These are phyloP conservation scores for Breynia disticha DNA, from an alignment of 441 rosid species.

Conservation along the genomic window DNA sequence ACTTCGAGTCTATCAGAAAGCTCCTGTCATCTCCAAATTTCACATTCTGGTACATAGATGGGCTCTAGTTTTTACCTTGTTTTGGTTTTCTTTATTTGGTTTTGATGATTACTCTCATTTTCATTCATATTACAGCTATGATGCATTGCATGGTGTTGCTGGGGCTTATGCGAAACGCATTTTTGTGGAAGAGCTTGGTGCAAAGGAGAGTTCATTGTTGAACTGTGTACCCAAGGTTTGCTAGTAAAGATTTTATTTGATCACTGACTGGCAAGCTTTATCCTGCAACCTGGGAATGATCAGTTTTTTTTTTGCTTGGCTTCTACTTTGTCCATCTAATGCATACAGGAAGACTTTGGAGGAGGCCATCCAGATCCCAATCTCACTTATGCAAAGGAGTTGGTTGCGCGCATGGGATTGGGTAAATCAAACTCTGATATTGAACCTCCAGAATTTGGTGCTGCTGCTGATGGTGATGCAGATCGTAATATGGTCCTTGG, in stretches of 20 bases:
- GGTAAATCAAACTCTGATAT: constrained; percentile 49
- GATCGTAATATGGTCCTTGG: constrained; percentile 99
- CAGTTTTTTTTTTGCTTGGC: neutral
- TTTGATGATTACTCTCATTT: neutral
- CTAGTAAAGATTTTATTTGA: constrained; percentile 9
- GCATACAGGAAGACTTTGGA: constrained; percentile 89
- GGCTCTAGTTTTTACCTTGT: neutral
- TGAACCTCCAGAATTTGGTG: constrained; percentile 94
- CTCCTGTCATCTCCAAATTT: constrained; percentile 81
- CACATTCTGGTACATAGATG: constrained; percentile 65
- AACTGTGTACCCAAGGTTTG: constrained; percentile 85
- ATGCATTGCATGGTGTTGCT: constrained; percentile 94
- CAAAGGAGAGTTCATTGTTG: constrained; percentile 68
- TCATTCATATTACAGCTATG: constrained; percentile 47
- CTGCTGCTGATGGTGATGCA: constrained; percentile 99
- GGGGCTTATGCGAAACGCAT: constrained; percentile 89
- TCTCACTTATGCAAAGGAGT: constrained; percentile 92
- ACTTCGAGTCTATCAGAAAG: constrained; percentile 65
- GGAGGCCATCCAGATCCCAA: constrained; percentile 99
- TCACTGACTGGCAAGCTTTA: constrained; percentile 1
- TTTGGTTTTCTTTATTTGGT: neutral
- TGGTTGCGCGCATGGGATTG: constrained; percentile 93
- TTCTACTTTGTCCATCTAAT: constrained; percentile 9
- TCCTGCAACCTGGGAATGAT: neutral
- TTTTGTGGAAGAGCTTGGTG: constrained; percentile 95